Conservation (phyloP, 2,329 filamentous ascomycete genomes). For the Aspergillus unguis region DNA sequence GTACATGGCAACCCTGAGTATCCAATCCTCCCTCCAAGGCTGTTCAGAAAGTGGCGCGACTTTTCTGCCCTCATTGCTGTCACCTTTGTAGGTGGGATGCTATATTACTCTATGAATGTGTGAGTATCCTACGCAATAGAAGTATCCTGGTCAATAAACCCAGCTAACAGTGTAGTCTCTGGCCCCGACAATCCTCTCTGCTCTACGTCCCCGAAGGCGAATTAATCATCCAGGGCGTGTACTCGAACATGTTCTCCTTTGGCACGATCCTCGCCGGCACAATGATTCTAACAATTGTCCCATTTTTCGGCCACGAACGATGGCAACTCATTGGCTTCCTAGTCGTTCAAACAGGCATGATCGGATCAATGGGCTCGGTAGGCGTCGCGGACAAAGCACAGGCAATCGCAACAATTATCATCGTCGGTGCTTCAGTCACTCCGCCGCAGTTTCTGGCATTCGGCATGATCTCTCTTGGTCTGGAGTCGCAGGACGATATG, state of each 20-base stretch:
- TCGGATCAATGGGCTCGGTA: neutral
- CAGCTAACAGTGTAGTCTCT: neutral
- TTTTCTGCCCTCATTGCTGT: neutral
- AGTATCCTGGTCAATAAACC: neutral
- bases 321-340: neutral
- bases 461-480: slow-evolving; percentile 1
- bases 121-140: neutral
- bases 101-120: slow-evolving; percentile 1
- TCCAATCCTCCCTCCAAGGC: neutral
- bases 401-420: neutral
- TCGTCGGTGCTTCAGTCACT: neutral
- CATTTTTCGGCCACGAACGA: neutral
- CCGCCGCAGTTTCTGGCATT: slow-evolving; percentile 1
- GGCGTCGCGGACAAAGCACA: neutral
- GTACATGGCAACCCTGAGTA: neutral
- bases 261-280: slow-evolving; percentile 1
- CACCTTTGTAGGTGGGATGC: neutral
- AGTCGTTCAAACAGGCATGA: neutral
- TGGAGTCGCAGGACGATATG: neutral
- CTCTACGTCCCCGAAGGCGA: neutral
- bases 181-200: neutral
- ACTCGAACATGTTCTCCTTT: slow-evolving; percentile 1
- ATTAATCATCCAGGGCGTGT: neutral
- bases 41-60: neutral
- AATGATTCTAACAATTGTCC: neutral